Conservation (phyloP, 2,329 filamentous ascomycete genomes). For the Fusarium odoratissimum region DNA sequence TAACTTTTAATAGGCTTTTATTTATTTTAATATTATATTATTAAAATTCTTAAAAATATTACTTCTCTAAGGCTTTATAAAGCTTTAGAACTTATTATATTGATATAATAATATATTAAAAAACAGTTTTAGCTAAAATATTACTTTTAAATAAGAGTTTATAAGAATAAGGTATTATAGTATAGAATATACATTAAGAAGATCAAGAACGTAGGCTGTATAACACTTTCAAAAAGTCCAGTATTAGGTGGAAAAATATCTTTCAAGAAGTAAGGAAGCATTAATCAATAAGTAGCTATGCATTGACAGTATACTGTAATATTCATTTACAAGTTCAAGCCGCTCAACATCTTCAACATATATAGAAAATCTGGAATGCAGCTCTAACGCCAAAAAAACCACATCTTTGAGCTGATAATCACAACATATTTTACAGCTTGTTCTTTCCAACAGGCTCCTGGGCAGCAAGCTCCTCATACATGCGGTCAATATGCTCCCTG, state of each 20-base stretch:
- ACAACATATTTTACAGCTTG: constrained; percentile 41
- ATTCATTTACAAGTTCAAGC: constrained; percentile 24
- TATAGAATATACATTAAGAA: not conserved
- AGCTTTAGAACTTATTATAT: not conserved
- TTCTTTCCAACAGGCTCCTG: constrained; percentile 29
- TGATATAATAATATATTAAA: not conserved
- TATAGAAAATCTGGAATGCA: not conserved
- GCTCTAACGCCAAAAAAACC: constrained; percentile 13
- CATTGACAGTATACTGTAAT: constrained; percentile 12
- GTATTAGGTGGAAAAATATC: not conserved
- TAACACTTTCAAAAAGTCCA: not conserved
- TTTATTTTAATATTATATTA: not conserved
- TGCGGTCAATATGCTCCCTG: constrained; percentile 63
- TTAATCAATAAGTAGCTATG: not conserved
- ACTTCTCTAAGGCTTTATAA: not conserved
- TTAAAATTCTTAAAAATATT: not conserved
- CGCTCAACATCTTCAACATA: constrained; percentile 15
- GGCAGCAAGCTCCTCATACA: constrained; percentile 64
- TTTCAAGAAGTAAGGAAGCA: not conserved
- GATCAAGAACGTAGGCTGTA: too few species aligned
- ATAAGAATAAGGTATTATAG: not conserved
- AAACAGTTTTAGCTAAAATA: not conserved
- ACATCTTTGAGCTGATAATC: not conserved
- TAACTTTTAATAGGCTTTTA: not conserved
- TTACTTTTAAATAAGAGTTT: not conserved